phyloP scores from a whole-genome alignment of 108 stramenopile species.

The Mediolabrus comicus region DNA sequence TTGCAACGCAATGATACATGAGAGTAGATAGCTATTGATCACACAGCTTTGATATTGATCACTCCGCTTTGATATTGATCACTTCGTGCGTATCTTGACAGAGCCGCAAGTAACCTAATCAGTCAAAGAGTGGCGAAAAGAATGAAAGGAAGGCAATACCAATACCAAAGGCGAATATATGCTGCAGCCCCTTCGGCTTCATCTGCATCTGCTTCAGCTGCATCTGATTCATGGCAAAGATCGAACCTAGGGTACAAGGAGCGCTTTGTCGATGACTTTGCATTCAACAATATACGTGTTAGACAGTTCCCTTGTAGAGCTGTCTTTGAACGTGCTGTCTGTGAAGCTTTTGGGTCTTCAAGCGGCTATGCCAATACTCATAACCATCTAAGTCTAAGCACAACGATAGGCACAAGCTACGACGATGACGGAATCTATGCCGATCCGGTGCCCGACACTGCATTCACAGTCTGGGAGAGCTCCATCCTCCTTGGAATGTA shows the following conservation, averaged over 20 bases:
- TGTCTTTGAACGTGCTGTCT: slow-evolving; percentile 3
- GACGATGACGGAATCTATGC: not conserved
- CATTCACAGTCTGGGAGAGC: not conserved
- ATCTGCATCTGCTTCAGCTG: not conserved
- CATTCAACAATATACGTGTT: slow-evolving; percentile 9
- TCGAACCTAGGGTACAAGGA: slow-evolving; percentile 13
- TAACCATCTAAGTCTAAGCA: not conserved
- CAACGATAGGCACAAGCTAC: too few relatives aligned
- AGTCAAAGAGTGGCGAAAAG: too few relatives aligned
- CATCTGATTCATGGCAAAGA: slow-evolving; percentile 9
- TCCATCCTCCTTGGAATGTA: slow-evolving; percentile 17
- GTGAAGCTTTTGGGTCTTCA: slow-evolving; percentile 2
- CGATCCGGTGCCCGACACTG: slow-evolving; percentile 9
- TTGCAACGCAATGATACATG: too few relatives aligned
- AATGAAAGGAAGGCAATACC: too few relatives aligned
- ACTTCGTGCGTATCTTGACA: too few relatives aligned
- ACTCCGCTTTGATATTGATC: too few relatives aligned
- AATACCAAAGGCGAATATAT: not conserved
- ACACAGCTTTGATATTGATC: too few relatives aligned
- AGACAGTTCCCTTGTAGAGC: slow-evolving; percentile 14
- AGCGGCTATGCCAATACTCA: not conserved
- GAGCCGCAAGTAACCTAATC: too few relatives aligned
- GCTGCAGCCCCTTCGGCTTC: not conserved
- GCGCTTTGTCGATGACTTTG: slow-evolving; percentile 19
- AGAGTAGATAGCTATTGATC: too few relatives aligned